Percentiles rank a stretch among this genome's conserved stretches.
These are phyloP conservation scores for Globomyces sp. DNA, from an alignment of 371 early-diverging fungal species.

Conservation along the genomic window DNA sequence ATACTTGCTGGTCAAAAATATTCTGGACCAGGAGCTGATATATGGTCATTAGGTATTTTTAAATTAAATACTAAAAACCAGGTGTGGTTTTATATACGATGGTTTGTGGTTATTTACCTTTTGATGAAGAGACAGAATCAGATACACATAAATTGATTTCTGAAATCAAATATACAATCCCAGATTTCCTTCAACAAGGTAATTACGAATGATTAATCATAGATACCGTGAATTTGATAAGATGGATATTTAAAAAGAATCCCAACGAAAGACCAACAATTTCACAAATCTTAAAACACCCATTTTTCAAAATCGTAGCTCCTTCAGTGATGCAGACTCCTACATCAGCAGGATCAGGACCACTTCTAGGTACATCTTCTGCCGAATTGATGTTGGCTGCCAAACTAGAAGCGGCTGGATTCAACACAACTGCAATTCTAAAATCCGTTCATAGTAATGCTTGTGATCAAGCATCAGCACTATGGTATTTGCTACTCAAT, in stretches of 20 bases:
- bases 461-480: slow-evolving; percentile 65
- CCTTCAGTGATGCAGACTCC: slow-evolving; percentile 7
- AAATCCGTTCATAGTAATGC: slow-evolving; percentile 62
- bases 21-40: slow-evolving; percentile 79
- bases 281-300: slow-evolving; percentile 64
- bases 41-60: slow-evolving; percentile 72
- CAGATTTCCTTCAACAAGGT: slow-evolving; percentile 62
- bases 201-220: slow-evolving; percentile 1
- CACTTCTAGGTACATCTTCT: slow-evolving; percentile 11
- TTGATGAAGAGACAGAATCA: slow-evolving; percentile 78
- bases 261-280: slow-evolving; percentile 65
- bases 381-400: slow-evolving; percentile 46
- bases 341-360: slow-evolving; percentile 11
- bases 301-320: slow-evolving; percentile 56
- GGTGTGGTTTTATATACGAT: slow-evolving; percentile 79
- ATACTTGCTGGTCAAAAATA: slow-evolving; percentile 73
- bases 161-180: slow-evolving; percentile 69
- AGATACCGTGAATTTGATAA: slow-evolving; percentile 53
- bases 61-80: background rate
- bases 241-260: slow-evolving; percentile 62
- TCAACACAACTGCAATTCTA: slow-evolving; percentile 59
- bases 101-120: slow-evolving; percentile 77
- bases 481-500: slow-evolving; percentile 64
- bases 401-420: slow-evolving; percentile 59
- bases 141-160: slow-evolving; percentile 70